These are phyloP conservation scores for Sordariomycetes sp. DNA, from an alignment of 2,329 filamentous ascomycete genomes.

Conservation along the genomic window DNA sequence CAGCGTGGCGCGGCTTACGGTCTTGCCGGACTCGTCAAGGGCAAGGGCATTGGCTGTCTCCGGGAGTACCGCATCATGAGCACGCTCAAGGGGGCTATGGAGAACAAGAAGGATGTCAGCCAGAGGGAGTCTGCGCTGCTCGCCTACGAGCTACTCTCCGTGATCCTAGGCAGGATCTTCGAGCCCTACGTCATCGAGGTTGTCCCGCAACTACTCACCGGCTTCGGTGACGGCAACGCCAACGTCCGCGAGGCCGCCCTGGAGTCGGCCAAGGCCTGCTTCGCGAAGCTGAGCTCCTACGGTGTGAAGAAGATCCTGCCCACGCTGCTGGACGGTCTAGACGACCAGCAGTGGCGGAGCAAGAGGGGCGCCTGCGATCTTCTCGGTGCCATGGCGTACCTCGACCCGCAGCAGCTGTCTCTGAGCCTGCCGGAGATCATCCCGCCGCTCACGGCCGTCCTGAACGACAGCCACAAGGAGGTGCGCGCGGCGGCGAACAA, in stretches of 20 bases:
- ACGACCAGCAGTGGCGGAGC: conserved; percentile 94
- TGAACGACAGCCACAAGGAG: conserved; percentile 98
- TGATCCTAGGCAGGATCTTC: conserved; percentile 77
- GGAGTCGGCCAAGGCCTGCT: conserved; percentile 88
- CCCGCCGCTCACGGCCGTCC: conserved; percentile 80
- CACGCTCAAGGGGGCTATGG: conserved; percentile 68
- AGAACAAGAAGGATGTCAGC: conserved; percentile 88
- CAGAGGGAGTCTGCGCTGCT: conserved; percentile 82
- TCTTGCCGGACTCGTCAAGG: conserved; percentile 78
- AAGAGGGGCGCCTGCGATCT: conserved; percentile 97
- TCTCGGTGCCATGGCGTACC: conserved; percentile 94
- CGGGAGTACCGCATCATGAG: conserved; percentile 81
- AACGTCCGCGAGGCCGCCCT: conserved; percentile 91
- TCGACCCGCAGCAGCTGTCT: conserved; percentile 90
- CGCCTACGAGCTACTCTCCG: conserved; percentile 82
- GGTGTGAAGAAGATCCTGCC: conserved; percentile 93
- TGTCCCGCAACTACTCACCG: conserved; percentile 77
- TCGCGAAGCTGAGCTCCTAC: conserved; percentile 85
- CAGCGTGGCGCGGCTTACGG: conserved; percentile 93
- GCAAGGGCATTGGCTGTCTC: conserved; percentile 73
- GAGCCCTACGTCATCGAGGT: conserved; percentile 96
- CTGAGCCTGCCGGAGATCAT: conserved; percentile 93
- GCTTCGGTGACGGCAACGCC: conserved; percentile 78
- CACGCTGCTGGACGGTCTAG: conserved; percentile 80
- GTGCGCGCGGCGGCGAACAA: conserved; percentile 86